Evolutionary conservation across 768 basidiomycete genomes (phyloP), one percentile per base, ranked within the genome.

Genomic region (Dacryopinax primogenitus): DNA sequence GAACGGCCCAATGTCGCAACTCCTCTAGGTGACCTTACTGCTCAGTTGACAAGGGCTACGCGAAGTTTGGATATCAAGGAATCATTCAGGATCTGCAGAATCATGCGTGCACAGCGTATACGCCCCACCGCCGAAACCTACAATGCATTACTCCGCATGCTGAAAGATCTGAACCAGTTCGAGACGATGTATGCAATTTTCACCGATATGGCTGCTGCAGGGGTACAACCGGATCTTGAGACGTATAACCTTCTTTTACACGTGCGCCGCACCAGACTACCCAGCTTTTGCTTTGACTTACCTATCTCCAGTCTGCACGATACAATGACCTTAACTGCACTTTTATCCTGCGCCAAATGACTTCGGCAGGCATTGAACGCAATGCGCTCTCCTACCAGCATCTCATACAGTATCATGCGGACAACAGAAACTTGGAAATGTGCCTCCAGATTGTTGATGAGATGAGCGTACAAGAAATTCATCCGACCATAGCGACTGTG

Each of bases 131-230:
- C 79, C 16, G 68, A 74, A 34, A 80, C 82, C 0, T 90, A 90
- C 71, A 81, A 84, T 66, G 72, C 76, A 2, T 74, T 91, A 2
- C 75, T 90, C 34, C 71, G 75, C 1, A 79, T 82, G 36, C 78
- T 83, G 64, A 77, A 81, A 0, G 68, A 71, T 6, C 76, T 80
- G 36, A 77, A 75, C 3, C 69, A 78, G 9, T 76, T 76, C 71
- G 69, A 79, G 32, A 83, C 87, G 66, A 80, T 85, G 2, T 81
- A 80, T 77, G 87, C 86, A 18, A 79, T 87, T 64, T 74, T 86
- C 32, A 84, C 86, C 35, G 87, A 90, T 71, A 88, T 90, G 86
- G 63, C 78, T 34, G 72, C 77, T 18, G 68, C 78, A 44, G 80
- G 79, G 1, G 67, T 90, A 23, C 66, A 73, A 47, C 85, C 83